These are phyloP conservation scores for Rhododendron simsii DNA, from an alignment of 148 eudicot genomes.

Conservation along the genomic window DNA sequence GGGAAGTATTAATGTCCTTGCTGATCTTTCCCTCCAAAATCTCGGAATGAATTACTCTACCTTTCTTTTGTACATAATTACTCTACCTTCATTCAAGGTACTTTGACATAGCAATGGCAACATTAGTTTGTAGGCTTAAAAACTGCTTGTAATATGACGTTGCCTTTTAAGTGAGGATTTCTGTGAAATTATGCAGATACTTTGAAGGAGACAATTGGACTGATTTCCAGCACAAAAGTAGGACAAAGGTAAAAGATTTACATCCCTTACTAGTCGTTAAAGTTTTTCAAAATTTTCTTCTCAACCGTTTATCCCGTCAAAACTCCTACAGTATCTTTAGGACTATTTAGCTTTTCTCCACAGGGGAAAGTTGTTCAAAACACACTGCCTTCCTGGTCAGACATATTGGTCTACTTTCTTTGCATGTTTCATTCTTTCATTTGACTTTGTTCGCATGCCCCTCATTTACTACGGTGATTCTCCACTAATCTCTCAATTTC, in stretches of 20 bases:
- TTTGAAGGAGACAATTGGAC: slow-evolving; percentile 10
- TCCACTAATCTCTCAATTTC: not conserved
- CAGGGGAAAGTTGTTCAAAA: not conserved
- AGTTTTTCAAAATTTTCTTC: not conserved
- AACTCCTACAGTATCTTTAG: not conserved
- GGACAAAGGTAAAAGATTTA: slow-evolving; percentile 8
- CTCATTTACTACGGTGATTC: not conserved
- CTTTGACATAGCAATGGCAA: not conserved
- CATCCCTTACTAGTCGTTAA: not conserved
- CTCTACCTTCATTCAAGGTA: not conserved
- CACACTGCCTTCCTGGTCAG: slow-evolving; percentile 8
- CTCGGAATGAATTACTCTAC: not conserved
- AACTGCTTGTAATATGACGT: not conserved
- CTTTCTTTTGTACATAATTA: too few species aligned
- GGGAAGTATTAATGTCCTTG: not conserved
- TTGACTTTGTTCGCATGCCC: slow-evolving; percentile 1
- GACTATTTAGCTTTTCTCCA: not conserved
- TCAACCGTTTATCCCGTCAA: not conserved
- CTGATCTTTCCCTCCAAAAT: not conserved
- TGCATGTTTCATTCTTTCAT: not conserved
- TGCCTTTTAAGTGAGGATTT: not conserved
- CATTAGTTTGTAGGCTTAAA: not conserved
- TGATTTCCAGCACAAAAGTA: not conserved
- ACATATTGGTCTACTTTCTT: not conserved
- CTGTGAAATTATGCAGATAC: not conserved